Base-by-base conservation (phyloP, 2,329 filamentous ascomycete genomes). In the Eurotiales sp. region DNA sequence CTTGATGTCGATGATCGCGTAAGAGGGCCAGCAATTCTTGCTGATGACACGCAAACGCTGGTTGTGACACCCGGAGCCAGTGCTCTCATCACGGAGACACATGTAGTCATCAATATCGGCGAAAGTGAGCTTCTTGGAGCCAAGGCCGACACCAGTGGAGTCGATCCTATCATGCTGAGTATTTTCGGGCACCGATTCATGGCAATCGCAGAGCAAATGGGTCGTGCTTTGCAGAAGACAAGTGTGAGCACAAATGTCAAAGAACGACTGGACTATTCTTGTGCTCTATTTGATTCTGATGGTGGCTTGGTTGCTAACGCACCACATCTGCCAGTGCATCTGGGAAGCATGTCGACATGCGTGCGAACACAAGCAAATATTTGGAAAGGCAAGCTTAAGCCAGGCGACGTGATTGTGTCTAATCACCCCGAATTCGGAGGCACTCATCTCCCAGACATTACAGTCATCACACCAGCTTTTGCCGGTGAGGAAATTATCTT, bases 131-230 rank as follows among this genome's bases (percentile, higher is more conserved):
- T 64, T 48, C 56, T 76, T 64, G 70, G 80, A 14, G 74, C 73
- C 55, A 71, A 76, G 52, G 66, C 77, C 34, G 71, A 70, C 44
- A 69, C 58, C 12, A 76, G 76, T 39, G 79, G 83, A 51, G 83
- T 88, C 0, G 86, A 91, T 63, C 87, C 87, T 0, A 87, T 91
- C 58, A 78, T 88, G 71, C 77, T 92, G 2, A 86, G 83, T 61
- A 87, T 92, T 52, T 91, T 92, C 58, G 86, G 85, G 1, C 87
- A 91, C 64, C 79, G 88, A 7, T 92, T 92, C 69, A 92, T 91
- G 87, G 84, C 85, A 6, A 90, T 91, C 59, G 88, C 88, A 1
- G 88, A 92, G 68, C 87, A 91, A 63, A 91, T 92, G 88, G 87
- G 88, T 1, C 75, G 86, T 50, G 84, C 86, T 11, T 70, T 91